These are phyloP conservation scores for Colletotrichum somersetense DNA, from an alignment of 2,329 filamentous ascomycete species.

Conservation along the genomic window DNA sequence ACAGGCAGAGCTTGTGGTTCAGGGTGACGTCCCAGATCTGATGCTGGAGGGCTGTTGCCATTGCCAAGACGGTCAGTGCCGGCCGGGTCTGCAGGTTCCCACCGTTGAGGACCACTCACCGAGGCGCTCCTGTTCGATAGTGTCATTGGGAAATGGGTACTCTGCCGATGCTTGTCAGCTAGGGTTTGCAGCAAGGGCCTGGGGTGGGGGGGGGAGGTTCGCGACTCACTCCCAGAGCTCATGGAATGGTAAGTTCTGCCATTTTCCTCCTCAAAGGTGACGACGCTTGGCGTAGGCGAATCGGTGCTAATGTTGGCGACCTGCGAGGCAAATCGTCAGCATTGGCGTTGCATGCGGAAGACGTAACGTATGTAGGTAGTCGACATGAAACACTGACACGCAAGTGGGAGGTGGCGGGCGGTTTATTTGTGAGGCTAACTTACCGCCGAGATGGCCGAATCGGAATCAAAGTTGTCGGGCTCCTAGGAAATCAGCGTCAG, in stretches of 20 bases:
- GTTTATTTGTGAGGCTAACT: not conserved
- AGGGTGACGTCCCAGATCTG: constrained; percentile 51
- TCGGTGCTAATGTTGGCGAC: constrained; percentile 6
- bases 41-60: constrained; percentile 52
- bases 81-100: not conserved
- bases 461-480: constrained; percentile 34
- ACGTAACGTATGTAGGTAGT: not conserved
- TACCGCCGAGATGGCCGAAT: constrained; percentile 33
- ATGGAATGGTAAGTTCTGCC: constrained; percentile 42
- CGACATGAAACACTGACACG: constrained; percentile 25
- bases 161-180: constrained; percentile 36
- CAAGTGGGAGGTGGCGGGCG: not conserved
- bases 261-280: constrained; percentile 39
- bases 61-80: not conserved
- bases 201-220: no score
- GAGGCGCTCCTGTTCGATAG: constrained; percentile 48
- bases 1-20: constrained; percentile 48
- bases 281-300: constrained; percentile 37
- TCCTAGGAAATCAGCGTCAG: not conserved
- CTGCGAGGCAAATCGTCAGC: not conserved
- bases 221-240: constrained; percentile 46
- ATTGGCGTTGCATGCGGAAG: not conserved
- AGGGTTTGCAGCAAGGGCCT: no score
- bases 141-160: constrained; percentile 48
- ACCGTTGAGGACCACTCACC: constrained; percentile 14